Conservation (phyloP, 1,284 basidiomycete species). For the Cerioporus squamosus region DNA sequence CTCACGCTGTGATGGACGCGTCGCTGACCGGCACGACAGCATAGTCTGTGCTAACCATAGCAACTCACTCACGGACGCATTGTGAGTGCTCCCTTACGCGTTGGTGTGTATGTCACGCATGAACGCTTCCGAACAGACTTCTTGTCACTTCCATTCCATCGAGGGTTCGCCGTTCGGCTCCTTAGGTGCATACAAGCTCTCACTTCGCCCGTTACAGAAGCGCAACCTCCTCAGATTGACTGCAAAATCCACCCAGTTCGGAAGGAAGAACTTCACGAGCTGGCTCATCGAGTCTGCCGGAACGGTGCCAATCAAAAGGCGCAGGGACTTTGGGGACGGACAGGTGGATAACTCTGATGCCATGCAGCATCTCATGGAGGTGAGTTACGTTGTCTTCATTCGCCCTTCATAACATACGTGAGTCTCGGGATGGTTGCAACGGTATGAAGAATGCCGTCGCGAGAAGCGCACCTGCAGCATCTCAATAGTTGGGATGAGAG, state of each 20-base stretch:
- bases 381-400: conserved; percentile 29
- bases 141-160: conserved; percentile 73
- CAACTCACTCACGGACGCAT: conserved; percentile 84
- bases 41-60: conserved; percentile 82
- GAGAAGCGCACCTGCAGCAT: too few relatives aligned
- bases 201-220: conserved; percentile 20
- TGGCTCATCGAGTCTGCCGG: conserved; percentile 89
- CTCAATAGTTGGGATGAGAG: too few relatives aligned
- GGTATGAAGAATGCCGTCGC: too few relatives aligned
- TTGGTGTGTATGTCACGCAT: neutral
- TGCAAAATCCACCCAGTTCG: conserved; percentile 86
- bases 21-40: conserved; percentile 34
- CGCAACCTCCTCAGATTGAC: conserved; percentile 84
- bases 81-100: conserved; percentile 50
- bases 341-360: conserved; percentile 67
- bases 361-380: conserved; percentile 73
- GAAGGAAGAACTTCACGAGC: conserved; percentile 79
- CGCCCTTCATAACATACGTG: neutral
- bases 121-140: conserved; percentile 47
- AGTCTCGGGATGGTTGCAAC: too few relatives aligned
- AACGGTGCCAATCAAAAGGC: conserved; percentile 79
- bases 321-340: conserved; percentile 65
- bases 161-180: conserved; percentile 44
- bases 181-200: neutral
- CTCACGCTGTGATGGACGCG: neutral